Evolutionary conservation across 1,284 basidiomycete species (phyloP).

Genomic region (Mycena citricolor): DNA sequence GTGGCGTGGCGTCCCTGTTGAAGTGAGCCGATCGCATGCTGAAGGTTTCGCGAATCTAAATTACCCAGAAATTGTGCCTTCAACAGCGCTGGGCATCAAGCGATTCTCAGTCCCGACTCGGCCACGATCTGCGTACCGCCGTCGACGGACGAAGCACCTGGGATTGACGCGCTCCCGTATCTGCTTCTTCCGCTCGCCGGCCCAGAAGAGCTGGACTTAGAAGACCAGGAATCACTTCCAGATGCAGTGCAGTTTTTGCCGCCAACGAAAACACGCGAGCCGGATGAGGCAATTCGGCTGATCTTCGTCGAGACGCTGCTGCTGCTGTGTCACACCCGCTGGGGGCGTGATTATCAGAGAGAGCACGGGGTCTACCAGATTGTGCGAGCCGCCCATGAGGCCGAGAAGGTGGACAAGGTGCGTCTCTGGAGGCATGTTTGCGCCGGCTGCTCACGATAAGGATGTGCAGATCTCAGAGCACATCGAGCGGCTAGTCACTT

Average conservation of each 20-base stretch:
- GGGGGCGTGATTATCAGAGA: slow-evolving; percentile 83
- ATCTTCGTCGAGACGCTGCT: slow-evolving; percentile 90
- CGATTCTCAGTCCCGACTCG: slow-evolving; percentile 65
- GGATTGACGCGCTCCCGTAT: slow-evolving; percentile 80
- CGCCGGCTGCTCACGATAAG: slow-evolving; percentile 27
- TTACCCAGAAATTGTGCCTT: slow-evolving; percentile 75
- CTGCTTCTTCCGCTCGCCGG: slow-evolving; percentile 91
- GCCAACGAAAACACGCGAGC: slow-evolving; percentile 81
- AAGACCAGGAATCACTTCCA: slow-evolving; percentile 89
- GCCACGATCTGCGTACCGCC: slow-evolving; percentile 50
- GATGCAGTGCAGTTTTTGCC: slow-evolving; percentile 87
- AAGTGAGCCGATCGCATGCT: slow-evolving; percentile 55
- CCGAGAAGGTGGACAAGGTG: slow-evolving; percentile 79
- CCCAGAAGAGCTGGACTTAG: slow-evolving; percentile 90
- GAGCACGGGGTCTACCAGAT: slow-evolving; percentile 87
- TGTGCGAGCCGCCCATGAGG: slow-evolving; percentile 77
- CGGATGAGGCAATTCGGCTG: slow-evolving; percentile 76
- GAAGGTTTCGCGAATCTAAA: too few relatives aligned
- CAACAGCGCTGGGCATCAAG: slow-evolving; percentile 63
- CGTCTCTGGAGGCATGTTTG: slow-evolving; percentile 22
- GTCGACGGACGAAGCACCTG: slow-evolving; percentile 62
- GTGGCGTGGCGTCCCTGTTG: slow-evolving; percentile 82
- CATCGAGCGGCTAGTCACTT: slow-evolving; percentile 71
- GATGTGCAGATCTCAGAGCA: slow-evolving; percentile 57
- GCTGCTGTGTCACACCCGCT: slow-evolving; percentile 84